A percentile compares a stretch with the other conserved stretches of the same genome.
These are phyloP conservation scores for Setaria italica DNA, from an alignment of 202 grass and related monocot species.

Conservation along the genomic window DNA sequence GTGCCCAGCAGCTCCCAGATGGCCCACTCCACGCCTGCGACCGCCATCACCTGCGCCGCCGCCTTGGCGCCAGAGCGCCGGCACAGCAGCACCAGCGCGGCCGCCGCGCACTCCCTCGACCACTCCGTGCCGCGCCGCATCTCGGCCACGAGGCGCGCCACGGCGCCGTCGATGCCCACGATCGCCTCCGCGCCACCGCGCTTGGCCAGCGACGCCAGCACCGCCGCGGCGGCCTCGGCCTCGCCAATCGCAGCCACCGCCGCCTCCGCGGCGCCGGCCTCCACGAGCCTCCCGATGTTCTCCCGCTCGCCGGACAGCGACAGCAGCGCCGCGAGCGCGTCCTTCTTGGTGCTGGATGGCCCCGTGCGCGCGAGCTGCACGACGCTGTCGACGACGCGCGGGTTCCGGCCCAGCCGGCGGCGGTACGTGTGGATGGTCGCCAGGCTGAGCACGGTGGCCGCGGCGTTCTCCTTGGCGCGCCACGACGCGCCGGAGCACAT, in stretches of 20 bases:
- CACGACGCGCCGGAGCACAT: slow-evolving; percentile 64
- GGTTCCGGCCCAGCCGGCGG: slow-evolving; percentile 71
- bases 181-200: slow-evolving; percentile 84
- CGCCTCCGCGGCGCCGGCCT: slow-evolving; percentile 53
- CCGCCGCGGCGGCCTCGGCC: slow-evolving; percentile 58
- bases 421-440: slow-evolving; percentile 74
- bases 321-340: slow-evolving; percentile 78
- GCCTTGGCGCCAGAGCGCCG: slow-evolving; percentile 52
- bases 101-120: slow-evolving; percentile 78
- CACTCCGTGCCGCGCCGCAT: slow-evolving; percentile 79
- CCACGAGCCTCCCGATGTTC: slow-evolving; percentile 68
- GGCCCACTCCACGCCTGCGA: slow-evolving; percentile 79
- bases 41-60: slow-evolving; percentile 64
- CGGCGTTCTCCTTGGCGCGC: slow-evolving; percentile 92
- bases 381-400: slow-evolving; percentile 51
- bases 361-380: slow-evolving; percentile 62
- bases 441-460: slow-evolving; percentile 75
- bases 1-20: slow-evolving; percentile 91
- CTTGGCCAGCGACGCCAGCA: slow-evolving; percentile 68
- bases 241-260: slow-evolving; percentile 44
- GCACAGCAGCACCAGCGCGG: slow-evolving; percentile 81
- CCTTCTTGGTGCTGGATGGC: slow-evolving; percentile 72
- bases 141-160: slow-evolving; percentile 57
- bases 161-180: slow-evolving; percentile 46
- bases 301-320: slow-evolving; percentile 79